Base-by-base conservation (phyloP, 1,284 basidiomycete species). In the Trichosporon coremiiforme region DNA sequence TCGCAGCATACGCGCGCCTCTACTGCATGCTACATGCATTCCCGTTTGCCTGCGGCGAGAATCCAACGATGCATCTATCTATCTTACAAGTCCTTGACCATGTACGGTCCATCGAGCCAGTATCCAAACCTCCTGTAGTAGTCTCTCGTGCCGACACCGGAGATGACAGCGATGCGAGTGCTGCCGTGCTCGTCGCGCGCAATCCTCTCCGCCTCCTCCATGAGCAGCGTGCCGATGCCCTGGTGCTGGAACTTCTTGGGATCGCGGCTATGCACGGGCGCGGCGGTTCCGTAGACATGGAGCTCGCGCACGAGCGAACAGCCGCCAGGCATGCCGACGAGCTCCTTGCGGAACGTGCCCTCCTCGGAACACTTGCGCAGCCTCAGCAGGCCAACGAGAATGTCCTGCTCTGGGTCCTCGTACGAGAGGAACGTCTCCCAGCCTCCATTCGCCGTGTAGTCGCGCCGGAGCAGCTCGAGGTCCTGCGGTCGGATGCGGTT, bases 381-480 rank as follows among this genome's bases (percentile, higher is more conserved):
- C 20, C 97, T 89, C 65, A 99, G 86, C 33, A 99, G 85, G 13
- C 97, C 97, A 70, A 99, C 90, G 65, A 99, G 89, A 79, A 99
- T 99, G 79, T 99, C 97, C 72, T 89, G 89, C 82, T 95, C 93
- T 2, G 96, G 95, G 83, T 99, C 97, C 85, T 99, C 97, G 81
- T 99, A 99, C 22, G 95, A 95, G 17, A 99, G 85, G 88, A 99
- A 99, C 0, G 96, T 98, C 85, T 99, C 97, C 97, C 97, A 99
- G 25, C 96, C 93, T 2, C 94, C 96, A 78, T 99, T 99, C 33
- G 97, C 97, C 2, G 92, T 87, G 83, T 99, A 99, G 83, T 99
- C 97, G 65, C 97, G 87, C 67, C 97, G 89, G 45, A 99, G 89
- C n/a, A 99, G 90, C 84, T 99, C 97, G 68, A 98, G 92, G 36